Conservation (phyloP, 345 rosid species). For the Geranium brycei region DNA sequence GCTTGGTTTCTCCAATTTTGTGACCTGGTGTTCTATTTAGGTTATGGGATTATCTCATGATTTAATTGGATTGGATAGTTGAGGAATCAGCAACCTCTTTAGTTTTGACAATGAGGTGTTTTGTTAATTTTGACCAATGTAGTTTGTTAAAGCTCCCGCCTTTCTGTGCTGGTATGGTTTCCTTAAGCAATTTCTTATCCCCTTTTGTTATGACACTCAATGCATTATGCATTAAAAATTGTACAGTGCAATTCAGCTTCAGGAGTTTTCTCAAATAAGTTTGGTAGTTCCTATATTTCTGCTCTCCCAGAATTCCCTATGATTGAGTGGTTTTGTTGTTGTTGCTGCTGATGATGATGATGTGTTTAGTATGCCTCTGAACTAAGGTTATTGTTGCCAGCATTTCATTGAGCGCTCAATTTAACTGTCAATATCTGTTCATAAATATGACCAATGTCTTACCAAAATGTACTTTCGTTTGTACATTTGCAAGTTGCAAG, state of each 20-base stretch:
- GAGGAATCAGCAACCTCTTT: neutral
- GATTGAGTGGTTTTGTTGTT: too few relatives aligned
- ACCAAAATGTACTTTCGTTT: too few relatives aligned
- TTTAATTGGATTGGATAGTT: neutral
- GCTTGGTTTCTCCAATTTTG: neutral
- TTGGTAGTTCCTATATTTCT: too few relatives aligned
- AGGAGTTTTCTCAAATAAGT: too few relatives aligned
- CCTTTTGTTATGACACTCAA: too few relatives aligned
- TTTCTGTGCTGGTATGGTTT: neutral
- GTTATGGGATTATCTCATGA: neutral
- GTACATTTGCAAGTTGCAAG: neutral
- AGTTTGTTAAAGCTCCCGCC: neutral
- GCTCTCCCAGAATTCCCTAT: neutral
- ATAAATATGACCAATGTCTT: too few relatives aligned
- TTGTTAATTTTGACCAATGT: neutral
- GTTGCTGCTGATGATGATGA: too few relatives aligned
- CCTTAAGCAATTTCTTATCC: neutral
- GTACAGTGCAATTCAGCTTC: neutral
- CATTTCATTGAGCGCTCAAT: too few relatives aligned
- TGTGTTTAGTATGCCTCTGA: too few relatives aligned
- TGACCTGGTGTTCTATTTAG: neutral
- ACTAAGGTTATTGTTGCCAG: too few relatives aligned
- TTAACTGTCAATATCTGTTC: too few relatives aligned
- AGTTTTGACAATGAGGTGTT: too few relatives aligned
- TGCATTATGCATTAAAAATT: neutral